A percentile compares a stretch with the other conserved stretches of the same genome.
phyloP scores from a whole-genome alignment of 1,139 yeast species.

The Protomyces arabidopsidicola region DNA sequence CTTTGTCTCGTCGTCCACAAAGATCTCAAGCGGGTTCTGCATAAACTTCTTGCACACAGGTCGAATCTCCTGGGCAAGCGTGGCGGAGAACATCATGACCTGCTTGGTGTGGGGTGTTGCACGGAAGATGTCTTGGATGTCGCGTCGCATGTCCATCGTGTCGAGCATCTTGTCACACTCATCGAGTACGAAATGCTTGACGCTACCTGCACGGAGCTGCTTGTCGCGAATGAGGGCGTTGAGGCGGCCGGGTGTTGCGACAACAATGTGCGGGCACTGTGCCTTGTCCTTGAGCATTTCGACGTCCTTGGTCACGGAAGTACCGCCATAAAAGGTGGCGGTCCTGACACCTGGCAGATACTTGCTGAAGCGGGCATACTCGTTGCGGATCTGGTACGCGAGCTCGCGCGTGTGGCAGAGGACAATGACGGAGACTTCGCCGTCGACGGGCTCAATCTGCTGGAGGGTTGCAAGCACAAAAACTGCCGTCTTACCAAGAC shows the following conservation, averaged over 20 bases:
- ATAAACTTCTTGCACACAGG: constrained; percentile 96
- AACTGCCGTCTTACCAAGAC: constrained; percentile 98
- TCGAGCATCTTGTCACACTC: constrained; percentile 98
- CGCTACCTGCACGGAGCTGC: constrained; percentile 76
- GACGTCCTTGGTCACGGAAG: constrained; percentile 77
- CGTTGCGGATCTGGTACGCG: constrained; percentile 97
- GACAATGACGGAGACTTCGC: constrained; percentile 90
- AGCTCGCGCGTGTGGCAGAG: constrained; percentile 97
- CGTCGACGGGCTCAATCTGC: constrained; percentile 95
- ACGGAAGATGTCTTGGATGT: constrained; percentile 96
- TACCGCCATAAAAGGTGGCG: constrained; percentile 96
- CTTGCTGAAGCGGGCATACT: constrained; percentile 94
- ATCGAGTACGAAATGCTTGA: constrained; percentile 92
- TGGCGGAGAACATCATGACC: constrained; percentile 99
- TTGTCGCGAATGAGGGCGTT: constrained; percentile 91
- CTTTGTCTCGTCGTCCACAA: constrained; percentile 96
- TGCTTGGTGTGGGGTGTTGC: constrained; percentile 98
- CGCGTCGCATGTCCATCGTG: constrained; percentile 82
- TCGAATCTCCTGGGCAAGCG: constrained; percentile 88
- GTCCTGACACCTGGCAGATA: constrained; percentile 98
- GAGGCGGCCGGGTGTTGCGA: constrained; percentile 97
- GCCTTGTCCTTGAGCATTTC: constrained; percentile 88
- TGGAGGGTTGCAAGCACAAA: constrained; percentile 93
- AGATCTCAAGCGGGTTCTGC: constrained; percentile 96
- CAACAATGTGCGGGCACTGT: constrained; percentile 93